Evolutionary conservation across 129 eudicot species (phyloP).

Genomic region (Rutidosis leptorrhynchoides): DNA sequence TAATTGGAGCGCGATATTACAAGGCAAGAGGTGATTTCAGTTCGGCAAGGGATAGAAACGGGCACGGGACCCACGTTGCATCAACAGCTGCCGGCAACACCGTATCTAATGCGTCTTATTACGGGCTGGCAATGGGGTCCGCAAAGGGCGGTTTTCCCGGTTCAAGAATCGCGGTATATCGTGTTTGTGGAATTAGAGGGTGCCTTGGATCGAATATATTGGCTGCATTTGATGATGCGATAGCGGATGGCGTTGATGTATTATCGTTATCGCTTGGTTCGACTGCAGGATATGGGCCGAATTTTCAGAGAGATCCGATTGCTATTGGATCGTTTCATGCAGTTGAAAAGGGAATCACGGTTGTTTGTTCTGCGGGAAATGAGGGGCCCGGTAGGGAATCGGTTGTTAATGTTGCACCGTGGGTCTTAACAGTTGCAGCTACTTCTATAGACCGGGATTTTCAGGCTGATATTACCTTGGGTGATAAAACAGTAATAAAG

Average conservation of each 20-base stretch:
- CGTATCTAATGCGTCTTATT: conserved; percentile 64
- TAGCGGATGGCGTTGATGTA: conserved; percentile 76
- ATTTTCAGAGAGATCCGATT: conserved; percentile 54
- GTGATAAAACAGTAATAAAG: conserved; percentile 57
- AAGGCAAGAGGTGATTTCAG: conserved; percentile 12
- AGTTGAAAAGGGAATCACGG: conserved; percentile 62
- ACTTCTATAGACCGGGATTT: conserved; percentile 81
- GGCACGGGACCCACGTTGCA: conserved; percentile 86
- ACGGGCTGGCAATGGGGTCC: conserved; percentile 68
- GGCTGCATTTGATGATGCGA: conserved; percentile 84
- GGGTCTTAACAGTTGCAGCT: conserved; percentile 86
- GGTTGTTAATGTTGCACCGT: conserved; percentile 68
- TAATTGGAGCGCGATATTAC: conserved; percentile 83
- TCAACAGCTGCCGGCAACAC: conserved; percentile 80
- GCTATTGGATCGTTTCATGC: conserved; percentile 94
- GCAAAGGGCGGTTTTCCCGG: conserved; percentile 83
- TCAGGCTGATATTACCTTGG: conserved; percentile 56
- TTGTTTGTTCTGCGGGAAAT: conserved; percentile 82
- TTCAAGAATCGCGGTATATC: conserved; percentile 67
- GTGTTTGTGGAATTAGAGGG: conserved; percentile 49
- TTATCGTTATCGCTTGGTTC: conserved; percentile 72
- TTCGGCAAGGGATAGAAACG: conserved; percentile 60
- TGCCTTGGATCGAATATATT: conserved; percentile 63
- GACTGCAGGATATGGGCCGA: conserved; percentile 26
- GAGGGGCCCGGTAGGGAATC: conserved; percentile 52